Percentiles rank a stretch among this genome's conserved stretches.
Conservation (phyloP, 345 rosid genomes). For the Arabidopsis arenosa region DNA sequence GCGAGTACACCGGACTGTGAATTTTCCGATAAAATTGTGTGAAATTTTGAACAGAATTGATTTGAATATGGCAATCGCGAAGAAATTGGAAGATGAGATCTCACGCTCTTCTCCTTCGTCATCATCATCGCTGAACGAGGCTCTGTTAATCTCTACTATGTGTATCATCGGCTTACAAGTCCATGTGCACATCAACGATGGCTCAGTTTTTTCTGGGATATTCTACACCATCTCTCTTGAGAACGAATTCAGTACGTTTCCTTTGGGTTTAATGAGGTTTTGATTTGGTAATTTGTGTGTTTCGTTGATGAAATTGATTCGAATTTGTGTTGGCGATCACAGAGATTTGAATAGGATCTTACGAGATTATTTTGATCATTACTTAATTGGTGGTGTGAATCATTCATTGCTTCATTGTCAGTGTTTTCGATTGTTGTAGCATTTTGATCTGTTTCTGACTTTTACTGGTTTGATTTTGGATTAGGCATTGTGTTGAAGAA, state of each 20-base stretch:
- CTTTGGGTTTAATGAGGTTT: background rate
- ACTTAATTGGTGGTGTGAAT: background rate
- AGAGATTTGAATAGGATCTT: slow-evolving; percentile 27
- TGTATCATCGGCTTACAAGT: slow-evolving; percentile 76
- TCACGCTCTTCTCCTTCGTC: slow-evolving; percentile 20
- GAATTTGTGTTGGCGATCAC: background rate
- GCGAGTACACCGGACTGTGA: background rate
- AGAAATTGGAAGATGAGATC: slow-evolving; percentile 49
- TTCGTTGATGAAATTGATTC: background rate
- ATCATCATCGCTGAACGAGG: slow-evolving; percentile 51
- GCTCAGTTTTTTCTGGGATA: slow-evolving; percentile 81
- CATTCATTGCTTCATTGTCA: background rate
- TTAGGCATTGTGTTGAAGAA: slow-evolving; percentile 83
- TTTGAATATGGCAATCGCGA: slow-evolving; percentile 52
- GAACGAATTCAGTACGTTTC: slow-evolving; percentile 57
- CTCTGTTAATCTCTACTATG: slow-evolving; percentile 69
- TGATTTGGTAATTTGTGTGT: background rate
- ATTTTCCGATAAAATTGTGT: slow-evolving; percentile 6
- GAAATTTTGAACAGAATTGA: background rate
- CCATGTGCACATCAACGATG: slow-evolving; percentile 77
- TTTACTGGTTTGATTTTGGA: slow-evolving; percentile 28
- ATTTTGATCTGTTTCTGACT: background rate
- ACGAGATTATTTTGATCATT: background rate
- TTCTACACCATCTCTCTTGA: slow-evolving; percentile 79
- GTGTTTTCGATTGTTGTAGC: background rate